These are phyloP conservation scores for Cadophora malorum DNA, from an alignment of 2,329 filamentous ascomycete genomes.

Conservation along the genomic window DNA sequence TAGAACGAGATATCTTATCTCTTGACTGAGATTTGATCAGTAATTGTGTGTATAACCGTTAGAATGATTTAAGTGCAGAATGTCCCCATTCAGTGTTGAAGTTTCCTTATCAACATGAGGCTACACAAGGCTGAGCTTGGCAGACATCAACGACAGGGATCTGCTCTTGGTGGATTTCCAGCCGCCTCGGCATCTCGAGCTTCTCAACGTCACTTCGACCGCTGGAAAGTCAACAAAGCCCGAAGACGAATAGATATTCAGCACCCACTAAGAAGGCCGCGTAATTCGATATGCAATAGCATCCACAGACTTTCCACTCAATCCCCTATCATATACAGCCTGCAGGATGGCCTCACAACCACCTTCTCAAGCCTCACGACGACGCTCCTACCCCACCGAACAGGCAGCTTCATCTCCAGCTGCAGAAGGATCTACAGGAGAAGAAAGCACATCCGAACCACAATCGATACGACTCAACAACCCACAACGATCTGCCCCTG, in stretches of 20 bases:
- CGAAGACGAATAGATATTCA: neutral
- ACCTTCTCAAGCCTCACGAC: slow-evolving; percentile 27
- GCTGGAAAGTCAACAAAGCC: slow-evolving; percentile 5
- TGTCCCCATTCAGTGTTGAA: neutral
- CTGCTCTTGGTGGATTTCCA: neutral
- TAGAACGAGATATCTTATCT: too few relatives aligned
- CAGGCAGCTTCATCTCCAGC: slow-evolving; percentile 20
- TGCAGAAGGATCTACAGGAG: slow-evolving; percentile 1
- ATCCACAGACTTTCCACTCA: neutral
- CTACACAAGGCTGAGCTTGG: slow-evolving; percentile 16
- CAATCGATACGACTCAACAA: slow-evolving; percentile 13
- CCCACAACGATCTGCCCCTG: neutral
- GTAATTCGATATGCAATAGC: neutral
- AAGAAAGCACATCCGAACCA: neutral
- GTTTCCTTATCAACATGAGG: neutral
- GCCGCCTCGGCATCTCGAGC: slow-evolving; percentile 12
- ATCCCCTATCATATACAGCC: neutral
- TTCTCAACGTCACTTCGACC: neutral
- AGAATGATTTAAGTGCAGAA: too few relatives aligned
- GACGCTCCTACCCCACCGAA: slow-evolving; percentile 24
- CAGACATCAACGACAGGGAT: neutral
- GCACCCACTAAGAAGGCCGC: neutral
- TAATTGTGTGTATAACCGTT: too few relatives aligned
- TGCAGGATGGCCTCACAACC: slow-evolving; percentile 28
- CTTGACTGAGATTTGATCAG: too few relatives aligned